Conservation (phyloP, 1,284 basidiomycete genomes). For the Ustilago esculenta region DNA sequence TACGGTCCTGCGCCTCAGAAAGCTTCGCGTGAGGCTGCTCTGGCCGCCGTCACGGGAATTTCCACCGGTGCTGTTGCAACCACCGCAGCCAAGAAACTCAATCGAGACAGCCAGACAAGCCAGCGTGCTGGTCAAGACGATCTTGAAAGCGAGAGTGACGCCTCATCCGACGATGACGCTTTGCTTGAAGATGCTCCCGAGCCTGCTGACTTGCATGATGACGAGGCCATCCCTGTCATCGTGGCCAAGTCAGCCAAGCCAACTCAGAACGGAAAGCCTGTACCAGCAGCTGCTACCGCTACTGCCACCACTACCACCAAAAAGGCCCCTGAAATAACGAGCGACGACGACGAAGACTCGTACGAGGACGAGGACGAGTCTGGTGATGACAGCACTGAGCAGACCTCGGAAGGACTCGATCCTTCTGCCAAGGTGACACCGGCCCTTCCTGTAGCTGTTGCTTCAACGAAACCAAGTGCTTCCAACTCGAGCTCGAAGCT, state of each 20-base stretch:
- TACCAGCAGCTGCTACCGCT: neutral
- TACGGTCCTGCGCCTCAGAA: conserved; percentile 12
- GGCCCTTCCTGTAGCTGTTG: conserved; percentile 15
- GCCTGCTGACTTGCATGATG: conserved; percentile 44
- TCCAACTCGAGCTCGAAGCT: conserved; percentile 14
- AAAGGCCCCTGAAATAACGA: conserved; percentile 24
- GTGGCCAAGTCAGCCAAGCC: conserved; percentile 16
- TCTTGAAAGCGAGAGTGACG: conserved; percentile 8
- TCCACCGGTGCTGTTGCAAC: conserved; percentile 17
- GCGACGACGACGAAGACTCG: conserved; percentile 37
- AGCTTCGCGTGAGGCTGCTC: conserved; percentile 36
- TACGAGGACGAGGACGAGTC: conserved; percentile 7
- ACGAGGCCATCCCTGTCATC: conserved; percentile 26
- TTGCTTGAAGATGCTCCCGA: conserved; percentile 33
- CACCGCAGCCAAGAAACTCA: conserved; percentile 14
- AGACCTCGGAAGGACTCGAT: conserved; percentile 33
- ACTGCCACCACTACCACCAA: conserved; percentile 1
- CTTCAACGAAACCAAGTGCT: conserved; percentile 3
- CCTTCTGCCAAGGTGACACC: conserved; percentile 17
- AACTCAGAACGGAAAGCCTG: conserved; percentile 1
- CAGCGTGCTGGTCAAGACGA: conserved; percentile 4
- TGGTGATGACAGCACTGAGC: conserved; percentile 35
- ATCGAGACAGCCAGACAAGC: conserved; percentile 1
- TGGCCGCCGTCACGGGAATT: conserved; percentile 43
- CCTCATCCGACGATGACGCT: conserved; percentile 22